Evolutionary conservation across 495 filamentous ascomycete genomes (phyloP), one percentile per base, ranked within the genome.

Genomic region (Podospora conica): DNA sequence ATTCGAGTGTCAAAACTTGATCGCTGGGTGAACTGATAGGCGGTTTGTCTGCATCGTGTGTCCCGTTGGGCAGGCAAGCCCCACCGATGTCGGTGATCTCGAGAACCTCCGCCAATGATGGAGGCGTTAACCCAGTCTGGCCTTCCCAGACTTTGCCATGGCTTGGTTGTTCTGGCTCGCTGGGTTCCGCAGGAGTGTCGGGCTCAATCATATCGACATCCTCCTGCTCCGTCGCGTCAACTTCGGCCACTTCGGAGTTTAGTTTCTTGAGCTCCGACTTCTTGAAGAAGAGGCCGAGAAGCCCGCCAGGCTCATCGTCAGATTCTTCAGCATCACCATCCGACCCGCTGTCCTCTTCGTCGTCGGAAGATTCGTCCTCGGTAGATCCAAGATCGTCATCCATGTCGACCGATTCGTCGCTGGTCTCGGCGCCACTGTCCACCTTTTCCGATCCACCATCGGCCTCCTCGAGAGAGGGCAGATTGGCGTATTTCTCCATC

Each of bases 321-420:
- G 79, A 84, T 53, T 87, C 83, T 28, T 84, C 82, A 11, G 78
- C 82, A 25, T 81, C 82, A 20, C 77, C 77, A 18, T 78, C 82
- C 10, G 77, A 74, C 1, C 74, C 77, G 12, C 75, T 78, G 22
- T 63, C 70, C 18, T 77, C 79, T 27, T 80, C 81, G 7, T 84
- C 85, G 18, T 76, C 80, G 25, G 74, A 76, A 21, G 76, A 78
- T 15, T 84, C 80, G 10, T 87, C 85, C 54, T 90, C 88, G 53
- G 82, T 88, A 29, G 90, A 88, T 25, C 86, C 87, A 76, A 90
- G 84, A 67, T 94, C 90, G 70, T 93, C 89, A 69, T 93, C 88
- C 93, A 97, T 96, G 66, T 94, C 91, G 8, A 90, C 88, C 10
- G 91, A 95, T 66, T 90, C 89, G 69, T 95, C 91, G 53, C 85